These are phyloP conservation scores for Yarrowia sp. DNA, from an alignment of 805 yeast species.

Conservation along the genomic window DNA sequence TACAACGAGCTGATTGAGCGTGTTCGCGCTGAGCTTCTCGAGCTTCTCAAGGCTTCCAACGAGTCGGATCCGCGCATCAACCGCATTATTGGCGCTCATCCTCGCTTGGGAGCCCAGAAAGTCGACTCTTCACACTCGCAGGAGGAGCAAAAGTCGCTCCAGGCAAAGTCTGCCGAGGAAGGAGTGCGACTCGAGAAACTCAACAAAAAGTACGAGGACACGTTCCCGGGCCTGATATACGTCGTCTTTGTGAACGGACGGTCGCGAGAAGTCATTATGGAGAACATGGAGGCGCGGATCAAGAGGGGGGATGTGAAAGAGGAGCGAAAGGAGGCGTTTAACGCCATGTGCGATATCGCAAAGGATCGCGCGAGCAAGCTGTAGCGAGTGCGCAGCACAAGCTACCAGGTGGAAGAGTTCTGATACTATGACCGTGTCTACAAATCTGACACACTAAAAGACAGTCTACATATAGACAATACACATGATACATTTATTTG, in stretches of 20 bases:
- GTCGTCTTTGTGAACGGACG: slow-evolving; percentile 91
- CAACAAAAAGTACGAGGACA: slow-evolving; percentile 61
- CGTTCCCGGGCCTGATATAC: slow-evolving; percentile 70
- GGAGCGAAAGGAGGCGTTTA: slow-evolving; percentile 67
- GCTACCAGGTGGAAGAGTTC: no score
- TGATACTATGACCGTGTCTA: no score
- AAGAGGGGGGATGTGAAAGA: slow-evolving; percentile 48
- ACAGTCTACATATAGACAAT: no score
- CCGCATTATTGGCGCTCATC: slow-evolving; percentile 82
- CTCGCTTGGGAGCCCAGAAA: slow-evolving; percentile 69
- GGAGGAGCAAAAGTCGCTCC: slow-evolving; percentile 67
- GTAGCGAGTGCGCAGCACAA: neutral
- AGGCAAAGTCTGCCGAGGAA: slow-evolving; percentile 49
- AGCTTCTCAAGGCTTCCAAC: slow-evolving; percentile 33
- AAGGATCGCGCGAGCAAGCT: slow-evolving; percentile 57
- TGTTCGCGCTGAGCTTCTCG: slow-evolving; percentile 41
- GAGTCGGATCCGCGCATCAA: slow-evolving; percentile 34
- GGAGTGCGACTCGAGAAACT: slow-evolving; percentile 50
- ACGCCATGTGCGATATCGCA: slow-evolving; percentile 92
- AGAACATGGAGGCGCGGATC: slow-evolving; percentile 59
- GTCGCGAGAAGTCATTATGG: slow-evolving; percentile 61
- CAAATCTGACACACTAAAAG: no score
- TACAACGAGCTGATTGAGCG: slow-evolving; percentile 47
- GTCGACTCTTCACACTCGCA: slow-evolving; percentile 57
- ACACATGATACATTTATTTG: no score